A percentile compares a stretch with the other conserved stretches of the same genome.
phyloP scores from a whole-genome alignment of 2,329 filamentous ascomycete genomes.

The Myriosclerotinia duriaeana region DNA sequence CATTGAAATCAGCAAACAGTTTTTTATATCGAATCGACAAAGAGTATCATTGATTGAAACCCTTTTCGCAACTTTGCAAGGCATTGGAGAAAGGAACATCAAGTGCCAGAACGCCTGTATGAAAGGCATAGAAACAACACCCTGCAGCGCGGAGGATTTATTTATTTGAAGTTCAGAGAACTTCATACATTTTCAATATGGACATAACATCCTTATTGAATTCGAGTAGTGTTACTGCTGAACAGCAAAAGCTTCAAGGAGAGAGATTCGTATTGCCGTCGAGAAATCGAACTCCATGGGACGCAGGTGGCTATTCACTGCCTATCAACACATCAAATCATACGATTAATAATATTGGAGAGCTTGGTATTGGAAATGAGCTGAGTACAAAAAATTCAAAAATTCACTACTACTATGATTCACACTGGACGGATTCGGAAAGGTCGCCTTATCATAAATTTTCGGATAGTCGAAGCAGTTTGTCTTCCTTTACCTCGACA shows the following conservation, averaged over 20 bases:
- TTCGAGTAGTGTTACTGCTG: slow-evolving; percentile 35
- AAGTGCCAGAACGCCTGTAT: neutral
- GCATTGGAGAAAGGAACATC: slow-evolving; percentile 10
- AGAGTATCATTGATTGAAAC: neutral
- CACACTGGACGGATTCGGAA: slow-evolving; percentile 26
- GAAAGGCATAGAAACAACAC: slow-evolving; percentile 15
- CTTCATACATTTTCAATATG: slow-evolving; percentile 33
- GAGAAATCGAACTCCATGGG: slow-evolving; percentile 41
- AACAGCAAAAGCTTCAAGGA: slow-evolving; percentile 32
- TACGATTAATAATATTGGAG: slow-evolving; percentile 15
- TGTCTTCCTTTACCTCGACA: slow-evolving; percentile 41
- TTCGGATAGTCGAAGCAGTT: slow-evolving; percentile 40
- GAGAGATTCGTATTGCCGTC: slow-evolving; percentile 28
- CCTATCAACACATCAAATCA: slow-evolving; percentile 36
- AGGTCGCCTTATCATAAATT: slow-evolving; percentile 38
- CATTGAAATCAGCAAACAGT: slow-evolving; percentile 19
- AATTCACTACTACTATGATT: slow-evolving; percentile 31
- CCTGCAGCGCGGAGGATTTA: slow-evolving; percentile 19
- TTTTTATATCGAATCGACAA: slow-evolving; percentile 21
- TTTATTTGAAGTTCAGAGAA: slow-evolving; percentile 3
- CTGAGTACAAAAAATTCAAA: neutral
- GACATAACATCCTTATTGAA: slow-evolving; percentile 42
- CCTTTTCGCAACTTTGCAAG: slow-evolving; percentile 4
- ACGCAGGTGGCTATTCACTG: slow-evolving; percentile 42
- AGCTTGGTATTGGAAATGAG: slow-evolving; percentile 6